Evolutionary conservation across 108 stramenopile species (phyloP).

Genomic region (Skeletonema tropicum): DNA sequence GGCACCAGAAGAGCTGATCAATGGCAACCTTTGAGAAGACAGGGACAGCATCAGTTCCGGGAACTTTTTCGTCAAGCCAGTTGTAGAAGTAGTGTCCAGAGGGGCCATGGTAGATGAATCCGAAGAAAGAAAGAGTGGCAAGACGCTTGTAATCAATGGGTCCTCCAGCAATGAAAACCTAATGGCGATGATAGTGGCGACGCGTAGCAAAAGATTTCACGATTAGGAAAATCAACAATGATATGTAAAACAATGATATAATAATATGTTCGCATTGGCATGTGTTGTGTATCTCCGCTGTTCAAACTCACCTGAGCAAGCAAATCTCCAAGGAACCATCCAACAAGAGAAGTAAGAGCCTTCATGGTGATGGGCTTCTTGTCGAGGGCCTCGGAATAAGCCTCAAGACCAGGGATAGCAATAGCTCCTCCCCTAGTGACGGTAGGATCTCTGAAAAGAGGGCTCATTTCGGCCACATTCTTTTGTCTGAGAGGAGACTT

Average conservation of each 20-base stretch:
- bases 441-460: slow-evolving; percentile 80
- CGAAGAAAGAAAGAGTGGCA: slow-evolving; percentile 92
- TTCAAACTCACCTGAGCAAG: slow-evolving; percentile 89
- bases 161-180: slow-evolving; percentile 93
- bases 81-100: slow-evolving; percentile 99
- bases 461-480: slow-evolving; percentile 55
- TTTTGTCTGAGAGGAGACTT: slow-evolving; percentile 59
- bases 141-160: slow-evolving; percentile 94
- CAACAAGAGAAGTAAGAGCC: slow-evolving; percentile 94
- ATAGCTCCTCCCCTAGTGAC: slow-evolving; percentile 87
- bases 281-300: neutral
- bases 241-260: neutral
- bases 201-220: neutral
- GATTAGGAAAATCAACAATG: neutral
- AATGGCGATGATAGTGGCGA: slow-evolving; percentile 1
- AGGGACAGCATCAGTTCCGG: slow-evolving; percentile 77
- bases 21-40: slow-evolving; percentile 94
- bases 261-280: slow-evolving; percentile 1
- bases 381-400: slow-evolving; percentile 93
- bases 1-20: slow-evolving; percentile 96
- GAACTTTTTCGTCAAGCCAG: slow-evolving; percentile 90
- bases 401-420: slow-evolving; percentile 89
- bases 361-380: slow-evolving; percentile 92
- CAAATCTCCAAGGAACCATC: slow-evolving; percentile 95
- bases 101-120: slow-evolving; percentile 97